Evolutionary conservation across 1,284 basidiomycete genomes (phyloP), one percentile per base, ranked within the genome.

Genomic region (Taiwanofungus camphoratus): DNA sequence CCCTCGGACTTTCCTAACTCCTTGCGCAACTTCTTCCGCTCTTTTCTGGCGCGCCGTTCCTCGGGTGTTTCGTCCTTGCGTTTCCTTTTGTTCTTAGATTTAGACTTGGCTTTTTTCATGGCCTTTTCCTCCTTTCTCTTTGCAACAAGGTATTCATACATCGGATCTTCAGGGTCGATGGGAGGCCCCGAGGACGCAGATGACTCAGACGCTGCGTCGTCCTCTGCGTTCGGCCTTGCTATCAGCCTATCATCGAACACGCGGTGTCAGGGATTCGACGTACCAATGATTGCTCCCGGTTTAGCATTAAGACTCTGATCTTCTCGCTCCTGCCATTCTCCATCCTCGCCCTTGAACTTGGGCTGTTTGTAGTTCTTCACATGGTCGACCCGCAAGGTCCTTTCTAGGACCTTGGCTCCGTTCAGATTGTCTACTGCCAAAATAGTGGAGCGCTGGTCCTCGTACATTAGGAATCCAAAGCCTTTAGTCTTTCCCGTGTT

Each of bases 341-440:
- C 96, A 23, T 93, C 84, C 47, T 85, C 90, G 42, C 81, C 82
- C 58, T 87, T 88, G 41, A 68, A 62, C 58, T 82, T 88, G 7
- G 85, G 79, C 58, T 97, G 93, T 60, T 90, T 92, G 67, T 98
- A 99, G 54, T 91, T 79, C 59, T 84, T 85, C 48, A 95, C 92
- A 61, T 99, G 96, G 58, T 99, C 96, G 36, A 96, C 93, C 19
- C 92, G 80, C 36, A 97, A 65, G 3, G 83, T 95, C 55, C 84
- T 75, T 5, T 88, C 92, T 21, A 97, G 69, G 31, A 99, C 86
- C 52, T 83, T 80, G 31, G 92, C 87, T 24, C 96, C 96, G 59
- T 97, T 98, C 64, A 99, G 77, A 67, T 99, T 99, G 69, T 99
- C 96, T 51, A 99, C 95, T 4, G 96, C 96, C 29, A 99, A 74